A percentile compares a stretch with the other conserved stretches of the same genome.
These are phyloP conservation scores for Spizellomyces punctatus DNA, from an alignment of 192 early-diverging fungal genomes.

Conservation along the genomic window DNA sequence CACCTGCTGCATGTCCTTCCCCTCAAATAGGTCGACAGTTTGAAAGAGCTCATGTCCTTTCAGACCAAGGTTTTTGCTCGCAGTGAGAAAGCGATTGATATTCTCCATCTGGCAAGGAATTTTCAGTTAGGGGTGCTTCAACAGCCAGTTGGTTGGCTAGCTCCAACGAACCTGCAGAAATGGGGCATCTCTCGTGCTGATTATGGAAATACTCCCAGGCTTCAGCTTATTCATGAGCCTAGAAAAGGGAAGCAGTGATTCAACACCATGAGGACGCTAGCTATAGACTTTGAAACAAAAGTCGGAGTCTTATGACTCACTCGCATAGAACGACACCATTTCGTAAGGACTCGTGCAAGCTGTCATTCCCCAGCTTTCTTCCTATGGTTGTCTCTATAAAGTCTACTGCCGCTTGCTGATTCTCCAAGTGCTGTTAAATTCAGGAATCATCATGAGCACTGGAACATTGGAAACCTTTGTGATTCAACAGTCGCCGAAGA, in stretches of 20 bases:
- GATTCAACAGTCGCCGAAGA: no score
- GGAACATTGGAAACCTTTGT: no score
- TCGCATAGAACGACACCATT: constrained; percentile 80
- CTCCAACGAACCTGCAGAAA: constrained; percentile 85
- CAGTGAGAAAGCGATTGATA: constrained; percentile 71
- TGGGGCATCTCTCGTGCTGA: constrained; percentile 70
- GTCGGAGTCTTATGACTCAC: constrained; percentile 36
- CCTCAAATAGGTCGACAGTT: constrained; percentile 80
- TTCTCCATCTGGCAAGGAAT: constrained; percentile 71
- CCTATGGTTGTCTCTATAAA: constrained; percentile 68
- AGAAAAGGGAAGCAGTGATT: constrained; percentile 2
- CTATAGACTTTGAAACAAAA: constrained; percentile 1
- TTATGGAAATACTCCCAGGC: constrained; percentile 72
- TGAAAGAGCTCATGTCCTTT: constrained; percentile 77
- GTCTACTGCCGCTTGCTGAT: constrained; percentile 61
- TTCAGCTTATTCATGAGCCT: constrained; percentile 77
- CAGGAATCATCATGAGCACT: no score
- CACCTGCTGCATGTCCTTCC: constrained; percentile 58
- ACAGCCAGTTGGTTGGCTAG: constrained; percentile 69
- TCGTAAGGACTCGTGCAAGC: constrained; percentile 64
- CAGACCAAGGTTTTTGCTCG: constrained; percentile 61
- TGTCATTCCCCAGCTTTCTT: constrained; percentile 53
- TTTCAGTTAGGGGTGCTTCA: neutral
- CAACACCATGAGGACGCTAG: neutral
- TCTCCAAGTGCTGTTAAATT: constrained; percentile 51